A percentile compares a stretch with the other conserved stretches of the same genome.
Conservation (phyloP, 75 land plant genomes). For the Isoetes taiwanensis region DNA sequence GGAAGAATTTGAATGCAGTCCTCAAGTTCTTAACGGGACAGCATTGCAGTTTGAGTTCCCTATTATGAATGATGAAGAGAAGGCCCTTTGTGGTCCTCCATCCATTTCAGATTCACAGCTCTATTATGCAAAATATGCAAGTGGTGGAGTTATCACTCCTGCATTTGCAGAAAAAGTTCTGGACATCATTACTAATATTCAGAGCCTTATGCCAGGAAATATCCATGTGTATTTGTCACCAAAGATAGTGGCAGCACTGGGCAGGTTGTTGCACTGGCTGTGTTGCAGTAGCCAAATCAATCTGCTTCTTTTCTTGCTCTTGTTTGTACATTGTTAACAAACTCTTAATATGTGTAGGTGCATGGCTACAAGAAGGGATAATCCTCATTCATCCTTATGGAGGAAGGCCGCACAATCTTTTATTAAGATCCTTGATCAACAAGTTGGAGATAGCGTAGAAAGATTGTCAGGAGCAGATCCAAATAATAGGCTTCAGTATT, state of each 20-base stretch:
- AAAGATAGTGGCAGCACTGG: slow-evolving; percentile 61
- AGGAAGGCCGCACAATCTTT: slow-evolving; percentile 61
- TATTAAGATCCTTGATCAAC: slow-evolving; percentile 30
- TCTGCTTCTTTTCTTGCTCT: neutral
- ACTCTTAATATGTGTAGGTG: slow-evolving; percentile 32
- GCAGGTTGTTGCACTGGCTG: slow-evolving; percentile 43
- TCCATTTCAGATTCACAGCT: too few species aligned
- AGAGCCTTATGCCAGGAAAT: slow-evolving; percentile 35
- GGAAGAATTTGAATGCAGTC: too few species aligned
- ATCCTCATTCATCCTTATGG: slow-evolving; percentile 72
- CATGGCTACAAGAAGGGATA: slow-evolving; percentile 82
- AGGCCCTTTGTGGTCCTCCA: too few species aligned
- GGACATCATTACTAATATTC: slow-evolving; percentile 46
- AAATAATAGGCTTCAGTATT: slow-evolving; percentile 48
- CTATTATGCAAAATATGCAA: too few species aligned
- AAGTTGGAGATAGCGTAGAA: slow-evolving; percentile 9
- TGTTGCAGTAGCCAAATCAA: neutral
- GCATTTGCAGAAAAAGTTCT: slow-evolving; percentile 24
- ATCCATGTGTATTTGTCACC: slow-evolving; percentile 39
- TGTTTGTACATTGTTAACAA: neutral
- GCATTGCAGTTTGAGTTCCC: too few species aligned
- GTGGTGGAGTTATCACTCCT: neutral
- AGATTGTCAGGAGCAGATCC: slow-evolving; percentile 20
- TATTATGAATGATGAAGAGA: too few species aligned
- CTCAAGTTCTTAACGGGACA: too few species aligned